phyloP scores from a whole-genome alignment of 805 yeast species.

The Lipomyces anomalus region DNA sequence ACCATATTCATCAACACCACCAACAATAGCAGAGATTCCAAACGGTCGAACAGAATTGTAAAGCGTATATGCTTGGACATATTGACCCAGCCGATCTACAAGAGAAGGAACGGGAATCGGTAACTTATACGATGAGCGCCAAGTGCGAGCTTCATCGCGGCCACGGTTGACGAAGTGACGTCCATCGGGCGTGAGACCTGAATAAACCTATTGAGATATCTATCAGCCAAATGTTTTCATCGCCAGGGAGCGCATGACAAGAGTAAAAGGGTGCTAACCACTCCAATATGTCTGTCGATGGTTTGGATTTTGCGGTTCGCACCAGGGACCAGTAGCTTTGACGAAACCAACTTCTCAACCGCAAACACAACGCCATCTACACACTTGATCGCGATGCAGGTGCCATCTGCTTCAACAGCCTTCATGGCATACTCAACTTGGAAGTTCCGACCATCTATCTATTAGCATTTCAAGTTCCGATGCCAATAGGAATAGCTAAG shows the following conservation, averaged over 20 bases:
- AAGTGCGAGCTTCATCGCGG: slow-evolving; percentile 80
- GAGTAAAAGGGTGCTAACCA: slow-evolving; percentile 36
- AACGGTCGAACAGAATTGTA: slow-evolving; percentile 97
- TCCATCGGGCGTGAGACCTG: slow-evolving; percentile 95
- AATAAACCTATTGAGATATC: slow-evolving; percentile 45
- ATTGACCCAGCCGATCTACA: slow-evolving; percentile 80
- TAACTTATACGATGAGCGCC: slow-evolving; percentile 68
- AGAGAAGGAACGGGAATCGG: slow-evolving; percentile 76
- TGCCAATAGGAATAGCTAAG: background rate
- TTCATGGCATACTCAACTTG: slow-evolving; percentile 97
- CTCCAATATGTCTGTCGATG: slow-evolving; percentile 89
- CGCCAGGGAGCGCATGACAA: background rate
- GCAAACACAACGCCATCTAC: slow-evolving; percentile 95
- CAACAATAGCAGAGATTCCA: slow-evolving; percentile 87
- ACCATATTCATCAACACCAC: slow-evolving; percentile 88
- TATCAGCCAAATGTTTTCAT: background rate
- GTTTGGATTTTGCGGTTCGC: slow-evolving; percentile 88
- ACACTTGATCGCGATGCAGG: slow-evolving; percentile 87
- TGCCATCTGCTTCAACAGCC: slow-evolving; percentile 96
- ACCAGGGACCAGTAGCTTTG: slow-evolving; percentile 83
- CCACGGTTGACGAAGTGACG: slow-evolving; percentile 88
- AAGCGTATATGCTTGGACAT: slow-evolving; percentile 91
- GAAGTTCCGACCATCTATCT: slow-evolving; percentile 85
- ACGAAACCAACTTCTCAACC: slow-evolving; percentile 84
- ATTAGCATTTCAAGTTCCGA: slow-evolving; percentile 34